Percentiles rank a stretch among this genome's conserved stretches.
Evolutionary conservation across 2,329 filamentous ascomycete species (phyloP).

Genomic region (Fusarium sp.): DNA sequence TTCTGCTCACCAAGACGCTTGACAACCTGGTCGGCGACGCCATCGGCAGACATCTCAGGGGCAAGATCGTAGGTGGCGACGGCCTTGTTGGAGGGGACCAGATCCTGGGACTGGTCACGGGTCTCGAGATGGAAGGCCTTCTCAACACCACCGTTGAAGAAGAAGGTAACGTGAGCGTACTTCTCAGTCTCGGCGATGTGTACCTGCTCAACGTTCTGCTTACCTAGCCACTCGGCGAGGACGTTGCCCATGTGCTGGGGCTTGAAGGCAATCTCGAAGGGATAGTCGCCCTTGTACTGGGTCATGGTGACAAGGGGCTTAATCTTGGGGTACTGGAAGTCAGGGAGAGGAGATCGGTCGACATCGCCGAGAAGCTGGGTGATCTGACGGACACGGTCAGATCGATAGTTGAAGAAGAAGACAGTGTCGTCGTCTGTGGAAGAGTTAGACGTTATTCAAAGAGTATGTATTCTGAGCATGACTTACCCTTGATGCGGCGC

Average conservation of each 20-base stretch:
- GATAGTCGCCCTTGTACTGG: conserved; percentile 95
- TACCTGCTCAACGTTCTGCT: conserved; percentile 90
- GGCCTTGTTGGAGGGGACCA: conserved; percentile 87
- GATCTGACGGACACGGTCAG: conserved; percentile 95
- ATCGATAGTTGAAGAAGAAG: conserved; percentile 99
- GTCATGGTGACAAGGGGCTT: conserved; percentile 93
- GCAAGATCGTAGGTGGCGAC: conserved; percentile 96
- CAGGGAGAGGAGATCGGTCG: conserved; percentile 89
- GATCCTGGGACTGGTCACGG: conserved; percentile 82
- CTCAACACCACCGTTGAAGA: conserved; percentile 99
- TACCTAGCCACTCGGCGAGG: conserved; percentile 95
- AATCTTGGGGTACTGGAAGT: conserved; percentile 95
- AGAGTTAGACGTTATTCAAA: conserved; percentile 13
- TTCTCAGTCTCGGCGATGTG: conserved; percentile 99
- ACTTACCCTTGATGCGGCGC: conserved; percentile 82
- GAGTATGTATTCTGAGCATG: background rate
- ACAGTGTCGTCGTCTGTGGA: conserved; percentile 86
- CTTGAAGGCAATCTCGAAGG: conserved; percentile 91
- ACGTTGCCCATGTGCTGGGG: conserved; percentile 98
- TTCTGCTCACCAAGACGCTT: conserved; percentile 87
- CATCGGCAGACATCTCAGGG: conserved; percentile 94
- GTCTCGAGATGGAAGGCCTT: conserved; percentile 94
- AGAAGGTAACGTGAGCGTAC: conserved; percentile 99
- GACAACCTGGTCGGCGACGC: conserved; percentile 87
- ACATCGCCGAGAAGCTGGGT: conserved; percentile 93